Conservation (phyloP, 139 green algal species). For the Pleodorina starrii region DNA sequence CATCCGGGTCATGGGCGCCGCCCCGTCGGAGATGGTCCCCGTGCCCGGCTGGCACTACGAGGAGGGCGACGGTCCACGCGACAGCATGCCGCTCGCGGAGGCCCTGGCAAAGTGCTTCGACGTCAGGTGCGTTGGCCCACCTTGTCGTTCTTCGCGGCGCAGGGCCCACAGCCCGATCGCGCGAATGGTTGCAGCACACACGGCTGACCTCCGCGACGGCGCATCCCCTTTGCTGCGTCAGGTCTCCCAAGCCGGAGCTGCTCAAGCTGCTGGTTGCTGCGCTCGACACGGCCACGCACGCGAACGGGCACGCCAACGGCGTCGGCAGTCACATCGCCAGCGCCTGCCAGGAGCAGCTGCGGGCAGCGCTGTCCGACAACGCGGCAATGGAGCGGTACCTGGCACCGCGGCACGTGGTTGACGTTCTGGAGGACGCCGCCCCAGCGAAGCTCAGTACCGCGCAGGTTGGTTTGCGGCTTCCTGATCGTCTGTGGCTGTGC, state of each 20-base stretch:
- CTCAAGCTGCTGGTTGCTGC: constrained; percentile 58
- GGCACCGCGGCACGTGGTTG: constrained; percentile 75
- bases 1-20: constrained; percentile 62
- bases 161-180: too few species aligned
- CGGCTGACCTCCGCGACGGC: too few species aligned
- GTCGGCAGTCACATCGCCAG: not conserved
- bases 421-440: constrained; percentile 80
- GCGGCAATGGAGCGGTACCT: constrained; percentile 70
- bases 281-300: constrained; percentile 13
- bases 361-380: constrained; percentile 14
- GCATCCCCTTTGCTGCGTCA: constrained; percentile 41
- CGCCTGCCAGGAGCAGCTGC: constrained; percentile 51
- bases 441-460: constrained; percentile 31
- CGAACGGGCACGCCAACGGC: constrained; percentile 14
- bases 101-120: constrained; percentile 85
- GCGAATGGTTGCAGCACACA: too few species aligned
- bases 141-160: too few species aligned
- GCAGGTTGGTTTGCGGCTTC: constrained; percentile 49
- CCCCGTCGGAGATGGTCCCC: constrained; percentile 54
- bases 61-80: constrained; percentile 14
- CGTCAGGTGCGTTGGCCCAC: constrained; percentile 66
- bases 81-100: constrained; percentile 67
- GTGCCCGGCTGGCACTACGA: constrained; percentile 86
- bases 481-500: too few species aligned
- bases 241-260: constrained; percentile 73